phyloP scores from a whole-genome alignment of 345 rosid genomes.

The Triadica sebifera region DNA sequence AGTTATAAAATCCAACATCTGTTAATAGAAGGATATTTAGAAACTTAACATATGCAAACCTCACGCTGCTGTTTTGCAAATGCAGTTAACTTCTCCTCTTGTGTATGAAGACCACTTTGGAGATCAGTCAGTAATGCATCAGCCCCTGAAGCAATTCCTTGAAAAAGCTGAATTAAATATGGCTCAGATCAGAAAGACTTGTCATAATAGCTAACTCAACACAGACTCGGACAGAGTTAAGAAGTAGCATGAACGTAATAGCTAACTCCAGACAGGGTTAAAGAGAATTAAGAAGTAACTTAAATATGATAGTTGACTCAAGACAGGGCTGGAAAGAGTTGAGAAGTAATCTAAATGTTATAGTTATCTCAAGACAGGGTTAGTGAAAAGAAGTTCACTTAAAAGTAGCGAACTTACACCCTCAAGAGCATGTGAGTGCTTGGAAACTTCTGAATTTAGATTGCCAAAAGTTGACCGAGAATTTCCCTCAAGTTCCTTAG shows the following conservation, averaged over 20 bases:
- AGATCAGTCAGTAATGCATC: slow-evolving; percentile 74
- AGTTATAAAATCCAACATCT: not conserved
- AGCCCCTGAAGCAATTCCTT: slow-evolving; percentile 83
- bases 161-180: slow-evolving; percentile 66
- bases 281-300: not conserved
- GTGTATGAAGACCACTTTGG: slow-evolving; percentile 71
- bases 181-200: not conserved
- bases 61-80: slow-evolving; percentile 79
- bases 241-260: no score
- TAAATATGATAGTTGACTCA: not conserved
- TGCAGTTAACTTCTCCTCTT: slow-evolving; percentile 71
- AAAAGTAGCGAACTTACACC: slow-evolving; percentile 47
- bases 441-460: slow-evolving; percentile 78
- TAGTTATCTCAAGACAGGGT: slow-evolving; percentile 2
- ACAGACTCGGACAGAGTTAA: slow-evolving; percentile 9
- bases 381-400: slow-evolving; percentile 11
- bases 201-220: not conserved
- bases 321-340: slow-evolving; percentile 5
- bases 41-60: slow-evolving; percentile 39
- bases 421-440: slow-evolving; percentile 79
- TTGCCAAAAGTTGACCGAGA: slow-evolving; percentile 68
- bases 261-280: no score
- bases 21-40: slow-evolving; percentile 3
- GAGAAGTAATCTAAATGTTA: not conserved
- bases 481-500: slow-evolving; percentile 76